These are phyloP conservation scores for Beverwykella pulmonaria DNA, from an alignment of 495 filamentous ascomycete species.

Conservation along the genomic window DNA sequence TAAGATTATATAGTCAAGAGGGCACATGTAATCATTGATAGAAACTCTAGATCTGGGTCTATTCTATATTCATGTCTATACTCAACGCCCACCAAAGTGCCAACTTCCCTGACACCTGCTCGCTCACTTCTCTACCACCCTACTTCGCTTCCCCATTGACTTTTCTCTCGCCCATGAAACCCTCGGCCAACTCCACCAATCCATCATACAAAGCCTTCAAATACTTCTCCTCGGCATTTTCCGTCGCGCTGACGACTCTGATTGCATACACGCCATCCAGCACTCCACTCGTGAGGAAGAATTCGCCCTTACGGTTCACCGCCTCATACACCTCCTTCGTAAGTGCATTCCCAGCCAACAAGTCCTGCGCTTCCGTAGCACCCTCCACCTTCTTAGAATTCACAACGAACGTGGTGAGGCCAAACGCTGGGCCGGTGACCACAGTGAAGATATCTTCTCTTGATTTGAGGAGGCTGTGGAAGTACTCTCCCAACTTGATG, in stretches of 20 bases:
- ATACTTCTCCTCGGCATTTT: constrained; percentile 69
- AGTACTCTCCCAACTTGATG: constrained; percentile 68
- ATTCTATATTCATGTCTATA: too few relatives aligned
- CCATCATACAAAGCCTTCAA: constrained; percentile 77
- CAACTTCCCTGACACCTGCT: too few relatives aligned
- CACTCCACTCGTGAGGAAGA: constrained; percentile 81
- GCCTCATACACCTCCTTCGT: constrained; percentile 79
- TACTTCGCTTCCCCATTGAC: too few relatives aligned
- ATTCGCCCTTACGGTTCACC: constrained; percentile 73
- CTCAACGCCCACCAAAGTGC: too few relatives aligned
- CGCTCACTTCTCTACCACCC: too few relatives aligned
- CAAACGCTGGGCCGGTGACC: constrained; percentile 73
- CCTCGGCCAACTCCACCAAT: constrained; percentile 41
- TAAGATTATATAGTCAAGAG: too few relatives aligned
- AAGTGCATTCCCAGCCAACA: constrained; percentile 62
- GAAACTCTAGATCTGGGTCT: too few relatives aligned
- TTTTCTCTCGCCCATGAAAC: too few relatives aligned
- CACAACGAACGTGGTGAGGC: constrained; percentile 75
- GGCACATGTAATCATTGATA: too few relatives aligned
- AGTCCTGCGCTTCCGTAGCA: constrained; percentile 42
- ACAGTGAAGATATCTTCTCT: constrained; percentile 78
- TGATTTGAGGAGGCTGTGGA: constrained; percentile 58
- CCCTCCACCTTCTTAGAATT: constrained; percentile 36
- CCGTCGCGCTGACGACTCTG: constrained; percentile 74
- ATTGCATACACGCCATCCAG: constrained; percentile 80